A percentile compares a stretch with the other conserved stretches of the same genome.
phyloP scores from a whole-genome alignment of 306 rosid species.

The Argentina anserina region DNA sequence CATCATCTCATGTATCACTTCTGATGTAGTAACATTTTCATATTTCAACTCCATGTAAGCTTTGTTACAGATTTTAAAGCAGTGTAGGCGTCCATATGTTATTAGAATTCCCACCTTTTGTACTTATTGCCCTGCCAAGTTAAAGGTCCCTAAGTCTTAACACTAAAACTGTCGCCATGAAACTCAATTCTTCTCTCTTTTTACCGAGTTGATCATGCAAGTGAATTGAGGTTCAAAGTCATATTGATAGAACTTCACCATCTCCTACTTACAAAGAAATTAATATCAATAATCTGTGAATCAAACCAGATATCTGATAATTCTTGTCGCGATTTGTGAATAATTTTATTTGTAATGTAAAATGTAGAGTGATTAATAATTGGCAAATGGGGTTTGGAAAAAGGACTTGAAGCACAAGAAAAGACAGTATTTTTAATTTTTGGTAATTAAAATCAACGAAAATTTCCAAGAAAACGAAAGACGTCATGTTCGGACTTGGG shows the following conservation, averaged over 20 bases:
- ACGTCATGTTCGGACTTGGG: background rate
- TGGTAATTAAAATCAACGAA: background rate
- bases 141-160: background rate
- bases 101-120: background rate
- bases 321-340: no score
- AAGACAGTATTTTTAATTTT: background rate
- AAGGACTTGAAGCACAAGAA: background rate
- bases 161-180: background rate
- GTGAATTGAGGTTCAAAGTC: background rate
- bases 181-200: background rate
- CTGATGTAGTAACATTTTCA: background rate
- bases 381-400: background rate
- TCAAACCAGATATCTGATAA: no score
- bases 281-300: no score
- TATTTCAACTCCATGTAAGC: background rate
- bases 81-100: background rate
- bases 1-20: background rate
- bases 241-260: no score
- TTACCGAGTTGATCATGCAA: background rate
- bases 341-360: no score
- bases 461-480: background rate
- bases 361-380: no score
- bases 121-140: background rate
- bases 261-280: background rate
- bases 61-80: background rate